Percentiles rank a stretch among this genome's conserved stretches.
phyloP scores from a whole-genome alignment of 2,329 filamentous ascomycete genomes.

The Ceratocystis huliohia region DNA sequence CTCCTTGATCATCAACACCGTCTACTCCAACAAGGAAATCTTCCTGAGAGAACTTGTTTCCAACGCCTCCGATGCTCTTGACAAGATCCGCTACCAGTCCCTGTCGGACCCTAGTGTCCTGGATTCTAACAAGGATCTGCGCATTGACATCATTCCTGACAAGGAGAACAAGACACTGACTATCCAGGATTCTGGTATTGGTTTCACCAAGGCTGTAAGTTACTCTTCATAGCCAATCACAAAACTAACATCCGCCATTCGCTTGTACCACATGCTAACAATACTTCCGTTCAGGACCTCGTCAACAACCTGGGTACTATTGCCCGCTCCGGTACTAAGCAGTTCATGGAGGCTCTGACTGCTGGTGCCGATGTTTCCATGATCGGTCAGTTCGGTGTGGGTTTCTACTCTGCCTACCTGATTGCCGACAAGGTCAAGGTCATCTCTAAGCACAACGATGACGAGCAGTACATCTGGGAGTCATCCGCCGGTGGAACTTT shows the following conservation, averaged over 20 bases:
- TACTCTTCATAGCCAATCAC: conserved; percentile 11
- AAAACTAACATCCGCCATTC: neutral
- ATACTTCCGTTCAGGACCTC: conserved; percentile 53
- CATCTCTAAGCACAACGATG: conserved; percentile 98
- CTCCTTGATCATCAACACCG: conserved; percentile 99
- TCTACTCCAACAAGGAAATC: conserved; percentile 99
- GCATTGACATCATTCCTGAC: conserved; percentile 97
- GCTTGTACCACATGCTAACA: conserved; percentile 29
- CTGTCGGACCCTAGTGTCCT: conserved; percentile 96
- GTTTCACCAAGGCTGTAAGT: conserved; percentile 99
- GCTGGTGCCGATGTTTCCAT: conserved; percentile 99
- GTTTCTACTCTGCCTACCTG: conserved; percentile 99
- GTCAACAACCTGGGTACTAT: conserved; percentile 99
- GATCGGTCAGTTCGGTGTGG: conserved; percentile 99
- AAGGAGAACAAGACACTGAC: conserved; percentile 96
- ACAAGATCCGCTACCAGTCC: conserved; percentile 99
- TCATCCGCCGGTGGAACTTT: conserved; percentile 95
- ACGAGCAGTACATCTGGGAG: conserved; percentile 99
- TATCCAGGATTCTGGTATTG: conserved; percentile 95
- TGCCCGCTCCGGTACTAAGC: conserved; percentile 97
- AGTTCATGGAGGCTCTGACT: conserved; percentile 99
- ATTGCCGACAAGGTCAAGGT: conserved; percentile 94
- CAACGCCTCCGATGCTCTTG: conserved; percentile 95
- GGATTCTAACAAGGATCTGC: conserved; percentile 92
- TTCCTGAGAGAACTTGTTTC: conserved; percentile 98